Base-by-base conservation (phyloP, 1,284 basidiomycete species). In the Ceratobasidium sp. region DNA sequence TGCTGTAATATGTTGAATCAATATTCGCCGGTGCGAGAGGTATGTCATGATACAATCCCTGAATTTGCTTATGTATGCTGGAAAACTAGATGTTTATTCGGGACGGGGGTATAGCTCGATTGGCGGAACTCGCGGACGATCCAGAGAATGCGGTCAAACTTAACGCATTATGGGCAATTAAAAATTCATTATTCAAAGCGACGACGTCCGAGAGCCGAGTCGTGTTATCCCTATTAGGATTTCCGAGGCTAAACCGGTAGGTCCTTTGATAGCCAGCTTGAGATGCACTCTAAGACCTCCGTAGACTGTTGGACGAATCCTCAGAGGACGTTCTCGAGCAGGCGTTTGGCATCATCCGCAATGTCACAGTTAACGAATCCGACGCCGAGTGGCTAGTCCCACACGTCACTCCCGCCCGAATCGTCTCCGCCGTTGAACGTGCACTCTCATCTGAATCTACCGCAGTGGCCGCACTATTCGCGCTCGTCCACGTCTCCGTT, bases 1-100 rank as follows among this genome's bases (percentile, higher is more conserved):
- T 75, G 62, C 40, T 75, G 73, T 26, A 75, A 75, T 46, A 54
- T 75, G 50, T 42, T 75, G n/a, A 66, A 75, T 57, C 62, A 75
- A 12, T 75, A 75, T 33, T 75, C 62, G 1, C 73, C 73, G 10
- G 66, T 75, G 73, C 61, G 73, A 54, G 62, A 75, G 73, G 73
- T 75, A 40, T n/a, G 73, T 57, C 26, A 26, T 65, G 0, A 7
- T 65, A 46, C 42, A 33, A 33, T 33, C 4, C 33, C 4, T 33
- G 33, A 6, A 12, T 40, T 9, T 23, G 17, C 20, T 65, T 10
- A 65, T 13, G 12, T 42, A 13, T 44, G 33, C 38, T 20, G 48
- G 2, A 5, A 48, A 10, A 26, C 12, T 26, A 75, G 73, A 75
- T 75, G 73, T 75, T 75, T n/a, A 75, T 75, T 44, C 62, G 73